Evolutionary conservation across 352 stramenopile species (phyloP), one percentile per base, ranked within the genome.

Genomic region (Phytophthora parvispora): DNA sequence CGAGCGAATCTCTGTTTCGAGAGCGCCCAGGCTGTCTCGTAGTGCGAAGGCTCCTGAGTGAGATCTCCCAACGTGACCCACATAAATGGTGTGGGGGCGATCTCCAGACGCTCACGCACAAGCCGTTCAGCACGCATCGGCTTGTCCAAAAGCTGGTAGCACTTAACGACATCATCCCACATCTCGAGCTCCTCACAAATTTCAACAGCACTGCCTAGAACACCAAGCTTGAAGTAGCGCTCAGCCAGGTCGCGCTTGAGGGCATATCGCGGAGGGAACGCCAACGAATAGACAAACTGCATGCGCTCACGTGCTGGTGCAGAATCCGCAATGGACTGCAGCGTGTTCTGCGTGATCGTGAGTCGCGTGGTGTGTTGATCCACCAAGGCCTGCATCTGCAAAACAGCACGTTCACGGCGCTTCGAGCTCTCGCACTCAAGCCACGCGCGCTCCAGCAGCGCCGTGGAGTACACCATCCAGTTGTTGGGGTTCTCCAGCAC

Each of bases 111-210:
- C 64, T 95, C 86, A 9, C 90, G 84, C 20, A 99, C 93, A 40
- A 99, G 81, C 51, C 92, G 87, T 70, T 98, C 87, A 12, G 97
- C 96, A 55, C 89, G 91, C 53, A 86, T 94, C 2, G 91, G 86
- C 70, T 98, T 96, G 59, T 98, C 95, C 20, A 98, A 75, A 36
- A 97, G 75, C 68, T 95, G 89, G 77, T 98, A 98, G 73, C 96
- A 99, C 73, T 98, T 95, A 8, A 99, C 94, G 13, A 99, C 94
- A 64, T 99, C 94, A 77, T 99, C 96, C 96, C 96, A 99, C 62
- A 98, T 92, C 60, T 99, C 92, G 13, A 99, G 86, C 64, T 99
- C 91, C 64, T 97, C 84, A 60, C 92, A 99, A 40, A 98, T 93
- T 74, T 97, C 93, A 31, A 98, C 84, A 51, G 97, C 97, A 69